phyloP scores from a whole-genome alignment of 257 asterid species.

The Solanum chiquidenum region DNA sequence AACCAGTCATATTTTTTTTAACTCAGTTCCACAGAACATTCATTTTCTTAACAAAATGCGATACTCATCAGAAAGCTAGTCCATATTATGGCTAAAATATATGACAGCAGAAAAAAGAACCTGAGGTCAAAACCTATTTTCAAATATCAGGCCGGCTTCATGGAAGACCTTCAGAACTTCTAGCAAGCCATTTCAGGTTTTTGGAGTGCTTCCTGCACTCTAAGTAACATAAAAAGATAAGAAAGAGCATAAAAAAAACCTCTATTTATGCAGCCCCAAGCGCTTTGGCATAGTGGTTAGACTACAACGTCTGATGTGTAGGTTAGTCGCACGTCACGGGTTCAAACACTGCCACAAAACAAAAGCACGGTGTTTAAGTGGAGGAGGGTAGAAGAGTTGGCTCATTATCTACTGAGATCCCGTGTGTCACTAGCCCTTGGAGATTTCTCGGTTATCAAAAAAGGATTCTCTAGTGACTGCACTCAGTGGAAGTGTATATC shows the following conservation, averaged over 20 bases:
- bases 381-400: not conserved
- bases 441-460: not conserved
- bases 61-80: not conserved
- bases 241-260: conserved; percentile 2
- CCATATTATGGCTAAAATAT: not conserved
- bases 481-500: not conserved
- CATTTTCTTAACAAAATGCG: not conserved
- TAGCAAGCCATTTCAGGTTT: conserved; percentile 87
- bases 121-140: conserved; percentile 81
- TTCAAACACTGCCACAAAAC: not conserved
- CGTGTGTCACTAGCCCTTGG: not conserved
- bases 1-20: not conserved
- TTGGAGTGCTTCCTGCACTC: conserved; percentile 97
- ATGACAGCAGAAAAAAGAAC: conserved; percentile 37
- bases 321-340: not conserved
- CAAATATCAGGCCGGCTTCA: conserved; percentile 79
- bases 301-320: not conserved
- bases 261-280: not conserved
- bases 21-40: not conserved
- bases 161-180: conserved; percentile 98
- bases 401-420: not conserved
- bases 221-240: conserved; percentile 11
- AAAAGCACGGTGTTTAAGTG: not conserved
- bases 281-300: not conserved
- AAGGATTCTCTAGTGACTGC: not conserved